Percentiles rank a stretch among this genome's conserved stretches.
Evolutionary conservation across 2,329 filamentous ascomycete species (phyloP).

Genomic region (Xylaria sp.): DNA sequence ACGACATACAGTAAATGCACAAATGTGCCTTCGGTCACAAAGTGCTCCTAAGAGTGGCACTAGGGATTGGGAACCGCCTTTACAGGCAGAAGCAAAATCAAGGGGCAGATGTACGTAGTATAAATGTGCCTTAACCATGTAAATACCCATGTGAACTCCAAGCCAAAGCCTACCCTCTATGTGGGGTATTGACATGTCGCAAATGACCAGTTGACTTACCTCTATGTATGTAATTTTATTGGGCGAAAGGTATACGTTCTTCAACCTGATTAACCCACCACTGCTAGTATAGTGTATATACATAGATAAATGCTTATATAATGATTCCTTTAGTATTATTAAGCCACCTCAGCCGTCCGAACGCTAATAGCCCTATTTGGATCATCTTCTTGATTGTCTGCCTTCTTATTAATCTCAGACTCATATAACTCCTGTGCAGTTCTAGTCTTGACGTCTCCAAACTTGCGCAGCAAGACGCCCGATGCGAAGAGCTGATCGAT

Average conservation of each 20-base stretch:
- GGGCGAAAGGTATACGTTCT: too few species aligned
- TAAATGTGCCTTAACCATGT: too few species aligned
- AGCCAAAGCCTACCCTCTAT: too few species aligned
- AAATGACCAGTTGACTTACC: too few species aligned
- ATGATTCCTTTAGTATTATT: background rate
- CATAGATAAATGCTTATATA: too few species aligned
- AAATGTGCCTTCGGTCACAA: constrained; percentile 6
- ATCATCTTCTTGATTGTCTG: background rate
- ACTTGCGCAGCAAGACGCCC: background rate
- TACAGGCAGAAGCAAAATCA: background rate
- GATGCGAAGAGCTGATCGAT: background rate
- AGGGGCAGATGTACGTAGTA: too few species aligned
- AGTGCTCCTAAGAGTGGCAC: background rate
- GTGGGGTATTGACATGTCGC: too few species aligned
- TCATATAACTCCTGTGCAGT: background rate
- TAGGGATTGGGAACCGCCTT: background rate
- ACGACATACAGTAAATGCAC: constrained; percentile 7
- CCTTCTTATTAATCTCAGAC: background rate
- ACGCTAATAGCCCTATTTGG: background rate
- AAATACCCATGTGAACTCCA: too few species aligned
- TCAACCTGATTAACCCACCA: too few species aligned
- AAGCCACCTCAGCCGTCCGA: background rate
- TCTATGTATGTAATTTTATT: too few species aligned
- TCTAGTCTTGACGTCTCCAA: background rate
- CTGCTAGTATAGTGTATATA: too few species aligned